Percentiles rank a stretch among this genome's conserved stretches.
Evolutionary conservation across 306 rosid species (phyloP).

Genomic region (Cicer pinnatifidum): DNA sequence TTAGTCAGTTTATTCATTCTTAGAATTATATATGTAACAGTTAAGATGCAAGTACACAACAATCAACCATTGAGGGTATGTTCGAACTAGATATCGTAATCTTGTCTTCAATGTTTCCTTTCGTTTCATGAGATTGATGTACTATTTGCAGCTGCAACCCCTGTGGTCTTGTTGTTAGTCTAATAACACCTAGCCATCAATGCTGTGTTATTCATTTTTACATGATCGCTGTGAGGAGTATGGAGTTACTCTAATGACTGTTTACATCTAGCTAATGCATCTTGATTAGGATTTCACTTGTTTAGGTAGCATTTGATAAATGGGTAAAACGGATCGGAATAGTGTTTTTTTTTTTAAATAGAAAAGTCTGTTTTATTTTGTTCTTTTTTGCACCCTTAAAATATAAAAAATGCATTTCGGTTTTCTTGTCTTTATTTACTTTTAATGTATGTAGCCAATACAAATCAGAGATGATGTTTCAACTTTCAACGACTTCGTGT

Average conservation of each 20-base stretch:
- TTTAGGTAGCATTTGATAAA: neutral
- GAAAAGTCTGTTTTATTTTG: neutral
- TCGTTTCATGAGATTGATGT: constrained; percentile 15
- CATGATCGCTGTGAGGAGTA: constrained; percentile 26
- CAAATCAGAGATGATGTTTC: neutral
- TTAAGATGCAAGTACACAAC: neutral
- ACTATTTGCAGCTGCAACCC: constrained; percentile 42
- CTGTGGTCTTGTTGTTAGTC: constrained; percentile 36
- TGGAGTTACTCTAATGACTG: neutral
- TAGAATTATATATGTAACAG: constrained; percentile 39
- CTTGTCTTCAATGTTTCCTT: constrained; percentile 33
- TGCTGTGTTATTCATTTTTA: constrained; percentile 17
- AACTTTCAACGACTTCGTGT: no score
- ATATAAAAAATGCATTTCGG: no score
- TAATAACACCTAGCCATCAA: constrained; percentile 16
- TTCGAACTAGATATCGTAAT: constrained; percentile 35
- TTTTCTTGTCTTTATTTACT: neutral
- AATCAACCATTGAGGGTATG: constrained; percentile 31
- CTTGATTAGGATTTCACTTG: neutral
- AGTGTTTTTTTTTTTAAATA: no score
- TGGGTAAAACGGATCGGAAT: neutral
- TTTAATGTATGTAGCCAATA: neutral
- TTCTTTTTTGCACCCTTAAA: neutral
- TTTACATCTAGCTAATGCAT: constrained; percentile 10
- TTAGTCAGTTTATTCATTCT: constrained; percentile 32